Percentiles rank a stretch among this genome's conserved stretches.
Conservation (phyloP, 2,329 filamentous ascomycete species). For the Exophiala mesophila region DNA sequence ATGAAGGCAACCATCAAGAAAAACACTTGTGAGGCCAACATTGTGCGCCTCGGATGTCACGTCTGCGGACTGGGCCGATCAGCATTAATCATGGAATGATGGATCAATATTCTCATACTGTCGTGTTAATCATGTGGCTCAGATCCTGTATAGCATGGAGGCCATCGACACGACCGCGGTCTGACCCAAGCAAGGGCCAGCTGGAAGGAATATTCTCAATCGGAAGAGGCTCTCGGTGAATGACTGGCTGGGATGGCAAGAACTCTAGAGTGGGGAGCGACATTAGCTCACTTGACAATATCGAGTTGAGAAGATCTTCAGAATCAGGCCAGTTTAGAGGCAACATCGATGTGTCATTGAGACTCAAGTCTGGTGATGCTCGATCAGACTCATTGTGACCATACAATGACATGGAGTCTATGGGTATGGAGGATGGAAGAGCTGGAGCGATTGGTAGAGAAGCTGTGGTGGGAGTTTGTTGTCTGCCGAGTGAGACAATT, state of each 20-base stretch:
- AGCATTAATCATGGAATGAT: not conserved
- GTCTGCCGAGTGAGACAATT: too few relatives aligned
- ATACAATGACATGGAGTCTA: not conserved
- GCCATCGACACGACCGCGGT: conserved; percentile 3
- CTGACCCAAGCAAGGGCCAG: conserved; percentile 1
- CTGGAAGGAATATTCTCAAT: not conserved
- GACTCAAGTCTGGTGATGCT: not conserved
- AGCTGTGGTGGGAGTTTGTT: too few relatives aligned
- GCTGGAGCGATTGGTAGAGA: too few relatives aligned
- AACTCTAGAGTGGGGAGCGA: conserved; percentile 8
- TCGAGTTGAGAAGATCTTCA: conserved; percentile 9
- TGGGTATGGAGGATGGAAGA: too few relatives aligned
- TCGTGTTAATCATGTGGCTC: conserved; percentile 10
- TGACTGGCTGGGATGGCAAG: conserved; percentile 9
- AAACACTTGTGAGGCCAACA: conserved; percentile 42
- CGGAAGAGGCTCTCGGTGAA: not conserved
- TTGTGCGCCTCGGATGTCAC: conserved; percentile 42
- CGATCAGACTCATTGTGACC: not conserved
- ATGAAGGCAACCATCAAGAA: conserved; percentile 43
- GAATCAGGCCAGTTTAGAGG: conserved; percentile 15
- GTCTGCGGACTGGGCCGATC: conserved; percentile 34
- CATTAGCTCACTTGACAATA: conserved; percentile 11
- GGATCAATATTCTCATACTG: too few relatives aligned
- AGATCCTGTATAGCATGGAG: conserved; percentile 7
- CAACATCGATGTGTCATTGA: not conserved